phyloP scores from a whole-genome alignment of 106 monocot genomes.

The Dendrobium huoshanense region DNA sequence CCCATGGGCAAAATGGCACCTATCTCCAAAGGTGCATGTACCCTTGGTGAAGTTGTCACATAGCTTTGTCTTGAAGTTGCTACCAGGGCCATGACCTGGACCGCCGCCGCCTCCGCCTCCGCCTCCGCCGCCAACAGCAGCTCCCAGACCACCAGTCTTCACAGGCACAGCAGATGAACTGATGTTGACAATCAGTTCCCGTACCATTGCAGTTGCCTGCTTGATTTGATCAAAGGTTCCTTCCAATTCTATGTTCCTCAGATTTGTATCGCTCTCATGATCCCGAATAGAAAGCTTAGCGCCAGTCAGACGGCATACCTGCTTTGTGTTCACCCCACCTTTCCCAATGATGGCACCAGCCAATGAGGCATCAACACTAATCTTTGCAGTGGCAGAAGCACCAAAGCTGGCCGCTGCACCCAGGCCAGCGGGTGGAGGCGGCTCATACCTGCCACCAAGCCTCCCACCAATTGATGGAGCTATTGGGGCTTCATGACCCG shows the following conservation, averaged over 20 bases:
- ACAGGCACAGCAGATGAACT: too few species aligned
- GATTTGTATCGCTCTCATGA: conserved; percentile 55
- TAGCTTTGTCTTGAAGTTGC: conserved; percentile 5
- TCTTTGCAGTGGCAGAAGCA: conserved; percentile 71
- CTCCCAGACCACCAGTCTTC: too few species aligned
- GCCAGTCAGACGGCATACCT: conserved; percentile 57
- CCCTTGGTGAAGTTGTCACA: too few species aligned
- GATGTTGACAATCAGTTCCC: conserved; percentile 27
- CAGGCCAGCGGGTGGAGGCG: conserved; percentile 10
- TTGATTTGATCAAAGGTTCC: conserved; percentile 76
- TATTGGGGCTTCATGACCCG: conserved; percentile 12
- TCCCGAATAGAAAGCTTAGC: conserved; percentile 68
- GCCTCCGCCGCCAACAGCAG: conserved; percentile 13
- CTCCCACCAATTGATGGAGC: background rate
- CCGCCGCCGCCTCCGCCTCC: conserved; percentile 22
- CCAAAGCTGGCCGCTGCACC: conserved; percentile 35
- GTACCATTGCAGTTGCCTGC: conserved; percentile 51
- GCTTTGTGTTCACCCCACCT: conserved; percentile 68
- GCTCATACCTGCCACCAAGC: conserved; percentile 19
- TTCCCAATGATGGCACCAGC: conserved; percentile 81
- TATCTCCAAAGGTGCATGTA: conserved; percentile 38
- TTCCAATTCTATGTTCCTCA: conserved; percentile 73
- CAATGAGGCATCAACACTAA: conserved; percentile 70
- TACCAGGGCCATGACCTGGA: too few species aligned
- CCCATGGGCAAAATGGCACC: conserved; percentile 22